Evolutionary conservation across 306 rosid genomes (phyloP), one percentile per base, ranked within the genome.

Genomic region (Ormosia emarginata): DNA sequence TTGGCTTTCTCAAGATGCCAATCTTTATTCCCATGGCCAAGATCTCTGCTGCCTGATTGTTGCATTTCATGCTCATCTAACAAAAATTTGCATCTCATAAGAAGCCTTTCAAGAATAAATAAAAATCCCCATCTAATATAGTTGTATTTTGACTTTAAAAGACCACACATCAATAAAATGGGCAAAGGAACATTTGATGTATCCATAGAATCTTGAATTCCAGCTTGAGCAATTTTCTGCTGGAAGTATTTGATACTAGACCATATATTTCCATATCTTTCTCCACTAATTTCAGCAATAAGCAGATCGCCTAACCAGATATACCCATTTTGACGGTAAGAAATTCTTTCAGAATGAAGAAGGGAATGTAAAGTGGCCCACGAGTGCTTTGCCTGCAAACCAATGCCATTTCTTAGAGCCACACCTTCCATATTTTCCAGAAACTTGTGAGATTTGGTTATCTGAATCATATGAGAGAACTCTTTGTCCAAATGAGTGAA

Each of bases 301-400:
- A 96, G 99, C 86, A 96, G 90, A 85, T 96, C 99, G 1, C 97
- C 93, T 78, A 96, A 90, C 99, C 99, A 96, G 84, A 90, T 85
- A 79, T 93, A 89, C 44, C 94, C 98, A 88, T 92, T 93, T 77
- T 89, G 92, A 74, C 93, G 97, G 86, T 91, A 96, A 34, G 99
- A 76, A 56, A 83, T 85, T 88, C 94, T 92, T 64, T 90, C 97
- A 58, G 99, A 96, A 88, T 96, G 99, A 84, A 93, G 90, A 82
- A 96, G 98, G 52, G 99, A 93, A 90, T 96, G 98, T 75, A 96
- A 86, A 85, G 94, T 89, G 78, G 92, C 86, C 98, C 99, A 96
- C 37, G 98, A 80, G 39, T 88, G 92, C 76, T 92, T 88, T 50
- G 91, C 93, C 79, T 88, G 85, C 88, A 87, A 82, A 86, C 85